Evolutionary conservation across 768 basidiomycete species (phyloP).

Genomic region (Boletus eberwhitei): DNA sequence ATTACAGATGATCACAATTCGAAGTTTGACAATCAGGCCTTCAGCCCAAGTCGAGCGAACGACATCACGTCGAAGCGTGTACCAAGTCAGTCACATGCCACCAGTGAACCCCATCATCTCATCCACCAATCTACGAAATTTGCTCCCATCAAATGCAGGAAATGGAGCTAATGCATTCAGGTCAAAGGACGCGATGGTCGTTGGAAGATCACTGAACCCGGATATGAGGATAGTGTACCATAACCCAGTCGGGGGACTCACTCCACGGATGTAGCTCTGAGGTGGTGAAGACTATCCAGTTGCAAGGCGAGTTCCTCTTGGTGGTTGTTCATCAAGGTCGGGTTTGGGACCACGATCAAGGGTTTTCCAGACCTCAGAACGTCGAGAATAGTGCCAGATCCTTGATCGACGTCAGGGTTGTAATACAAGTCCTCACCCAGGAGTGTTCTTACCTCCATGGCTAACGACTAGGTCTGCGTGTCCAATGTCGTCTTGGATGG

Average conservation of each 20-base stretch:
- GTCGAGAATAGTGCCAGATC: constrained; percentile 92
- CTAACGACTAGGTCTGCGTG: constrained; percentile 80
- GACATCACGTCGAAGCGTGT: constrained; percentile 1
- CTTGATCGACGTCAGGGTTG: constrained; percentile 38
- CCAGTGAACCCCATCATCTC: constrained; percentile 69
- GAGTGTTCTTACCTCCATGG: constrained; percentile 73
- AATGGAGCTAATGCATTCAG: constrained; percentile 49
- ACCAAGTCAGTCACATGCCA: constrained; percentile 23
- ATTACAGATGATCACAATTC: background rate
- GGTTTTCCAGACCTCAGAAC: constrained; percentile 71
- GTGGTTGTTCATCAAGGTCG: constrained; percentile 87
- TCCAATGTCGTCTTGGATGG: constrained; percentile 61
- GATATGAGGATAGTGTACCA: constrained; percentile 6
- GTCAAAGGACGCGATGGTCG: constrained; percentile 51
- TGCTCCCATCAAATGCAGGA: constrained; percentile 63
- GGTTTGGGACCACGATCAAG: constrained; percentile 87
- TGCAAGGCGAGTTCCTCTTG: constrained; percentile 83
- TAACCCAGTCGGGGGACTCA: constrained; percentile 35
- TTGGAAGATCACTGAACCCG: constrained; percentile 47
- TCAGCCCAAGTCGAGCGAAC: background rate
- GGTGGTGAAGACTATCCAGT: constrained; percentile 54
- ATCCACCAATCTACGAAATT: constrained; percentile 66
- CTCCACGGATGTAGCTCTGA: constrained; percentile 56
- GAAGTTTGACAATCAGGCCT: background rate
- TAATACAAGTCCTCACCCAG: background rate